Evolutionary conservation across 768 basidiomycete genomes (phyloP).

Genomic region (Russula lepida): DNA sequence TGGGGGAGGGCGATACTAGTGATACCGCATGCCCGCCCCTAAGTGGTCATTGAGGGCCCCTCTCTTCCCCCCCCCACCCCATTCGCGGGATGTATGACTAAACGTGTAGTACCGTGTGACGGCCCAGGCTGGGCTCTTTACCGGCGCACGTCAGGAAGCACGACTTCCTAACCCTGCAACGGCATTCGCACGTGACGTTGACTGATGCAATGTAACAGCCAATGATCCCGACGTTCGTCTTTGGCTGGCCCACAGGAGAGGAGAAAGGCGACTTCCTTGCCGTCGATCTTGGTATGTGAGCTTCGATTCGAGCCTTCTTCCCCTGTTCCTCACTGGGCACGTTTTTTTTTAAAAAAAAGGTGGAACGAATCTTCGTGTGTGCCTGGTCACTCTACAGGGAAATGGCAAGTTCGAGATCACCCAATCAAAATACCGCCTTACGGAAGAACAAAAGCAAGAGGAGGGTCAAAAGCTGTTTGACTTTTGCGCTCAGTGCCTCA

Average conservation of each 20-base stretch:
- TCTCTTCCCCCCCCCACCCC: neutral
- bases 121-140: neutral
- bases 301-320: constrained; percentile 6
- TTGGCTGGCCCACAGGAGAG: constrained; percentile 86
- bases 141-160: neutral
- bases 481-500: constrained; percentile 92
- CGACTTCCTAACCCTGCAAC: neutral
- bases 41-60: constrained; percentile 1
- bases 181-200: constrained; percentile 6
- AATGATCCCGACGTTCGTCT: constrained; percentile 96
- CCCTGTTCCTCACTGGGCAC: neutral
- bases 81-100: neutral
- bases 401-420: constrained; percentile 96
- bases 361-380: constrained; percentile 97
- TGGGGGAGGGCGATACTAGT: too few relatives aligned
- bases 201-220: constrained; percentile 41
- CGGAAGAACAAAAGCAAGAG: constrained; percentile 96
- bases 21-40: too few relatives aligned
- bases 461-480: constrained; percentile 96
- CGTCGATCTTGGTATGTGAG: constrained; percentile 61
- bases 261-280: constrained; percentile 89
- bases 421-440: constrained; percentile 93
- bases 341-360: constrained; percentile 34
- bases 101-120: neutral
- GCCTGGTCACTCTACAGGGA: constrained; percentile 87